A percentile compares a stretch with the other conserved stretches of the same genome.
Conservation (phyloP, 1,284 basidiomycete genomes). For the Marasmius oreades region DNA sequence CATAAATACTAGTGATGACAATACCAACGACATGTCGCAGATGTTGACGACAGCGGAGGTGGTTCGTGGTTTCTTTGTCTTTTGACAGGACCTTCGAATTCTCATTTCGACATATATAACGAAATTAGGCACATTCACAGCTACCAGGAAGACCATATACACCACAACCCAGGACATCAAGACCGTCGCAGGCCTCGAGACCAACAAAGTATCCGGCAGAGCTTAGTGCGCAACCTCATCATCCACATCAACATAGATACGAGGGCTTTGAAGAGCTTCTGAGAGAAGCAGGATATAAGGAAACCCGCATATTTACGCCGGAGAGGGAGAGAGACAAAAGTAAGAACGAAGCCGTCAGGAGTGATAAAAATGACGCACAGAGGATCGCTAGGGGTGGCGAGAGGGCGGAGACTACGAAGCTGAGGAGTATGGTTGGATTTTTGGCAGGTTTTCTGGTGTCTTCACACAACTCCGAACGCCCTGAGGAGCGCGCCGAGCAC, state of each 20-base stretch:
- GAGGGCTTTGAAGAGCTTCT: conserved; percentile 81
- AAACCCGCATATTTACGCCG: conserved; percentile 83
- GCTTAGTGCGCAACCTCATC: not conserved
- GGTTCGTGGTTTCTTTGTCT: not conserved
- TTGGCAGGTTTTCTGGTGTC: not conserved
- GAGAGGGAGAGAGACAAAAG: conserved; percentile 55
- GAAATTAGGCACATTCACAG: not conserved
- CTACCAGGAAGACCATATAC: not conserved
- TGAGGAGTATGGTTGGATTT: conserved; percentile 1
- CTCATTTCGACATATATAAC: not conserved
- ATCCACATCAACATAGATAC: conserved; percentile 33
- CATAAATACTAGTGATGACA: not conserved
- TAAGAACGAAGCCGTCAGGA: not conserved
- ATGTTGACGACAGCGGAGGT: not conserved
- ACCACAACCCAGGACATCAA: not conserved
- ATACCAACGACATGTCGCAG: not conserved
- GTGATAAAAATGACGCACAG: not conserved
- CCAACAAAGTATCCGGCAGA: not conserved
- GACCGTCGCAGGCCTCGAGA: not conserved
- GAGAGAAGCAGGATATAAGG: conserved; percentile 84
- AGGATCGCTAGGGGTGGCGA: not conserved
- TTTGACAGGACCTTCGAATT: not conserved
- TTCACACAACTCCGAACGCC: not conserved
- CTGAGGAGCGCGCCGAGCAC: not conserved
- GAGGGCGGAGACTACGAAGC: not conserved